Percentiles rank a stretch among this genome's conserved stretches.
These are phyloP conservation scores for Effrenium voratum DNA, from an alignment of 73 alveolate species.

Conservation along the genomic window DNA sequence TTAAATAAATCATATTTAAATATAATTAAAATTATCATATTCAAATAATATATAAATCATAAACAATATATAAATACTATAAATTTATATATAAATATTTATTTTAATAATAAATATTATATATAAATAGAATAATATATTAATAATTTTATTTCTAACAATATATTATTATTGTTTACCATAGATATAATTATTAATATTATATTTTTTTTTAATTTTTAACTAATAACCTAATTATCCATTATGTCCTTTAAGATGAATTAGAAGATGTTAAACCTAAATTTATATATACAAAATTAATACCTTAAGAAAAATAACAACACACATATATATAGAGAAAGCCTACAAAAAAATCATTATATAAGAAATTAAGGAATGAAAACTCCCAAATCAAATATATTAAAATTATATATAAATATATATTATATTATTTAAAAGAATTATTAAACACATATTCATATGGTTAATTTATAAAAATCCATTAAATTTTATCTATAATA, in stretches of 20 bases:
- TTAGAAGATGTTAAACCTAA: too few species aligned
- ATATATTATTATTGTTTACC: neutral
- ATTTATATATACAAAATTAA: too few species aligned
- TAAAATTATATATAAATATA: neutral
- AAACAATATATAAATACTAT: neutral
- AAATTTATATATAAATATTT: neutral
- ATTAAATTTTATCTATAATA: neutral
- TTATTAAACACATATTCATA: neutral
- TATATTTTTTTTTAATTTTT: too few species aligned
- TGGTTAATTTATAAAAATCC: too few species aligned
- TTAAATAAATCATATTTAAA: neutral
- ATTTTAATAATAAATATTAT: neutral
- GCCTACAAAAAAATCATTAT: neutral
- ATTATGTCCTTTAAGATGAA: too few species aligned
- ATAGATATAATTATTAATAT: neutral
- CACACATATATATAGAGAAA: too few species aligned
- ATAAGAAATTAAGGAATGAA: neutral
- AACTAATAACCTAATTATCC: too few species aligned
- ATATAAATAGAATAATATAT: neutral
- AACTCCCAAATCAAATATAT: neutral
- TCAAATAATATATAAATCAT: neutral
- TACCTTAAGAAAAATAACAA: too few species aligned
- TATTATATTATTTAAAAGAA: neutral
- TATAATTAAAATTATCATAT: neutral
- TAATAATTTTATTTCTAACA: neutral